These are phyloP conservation scores for Halophytophthora batemanensis DNA, from an alignment of 352 stramenopile genomes.

Conservation along the genomic window DNA sequence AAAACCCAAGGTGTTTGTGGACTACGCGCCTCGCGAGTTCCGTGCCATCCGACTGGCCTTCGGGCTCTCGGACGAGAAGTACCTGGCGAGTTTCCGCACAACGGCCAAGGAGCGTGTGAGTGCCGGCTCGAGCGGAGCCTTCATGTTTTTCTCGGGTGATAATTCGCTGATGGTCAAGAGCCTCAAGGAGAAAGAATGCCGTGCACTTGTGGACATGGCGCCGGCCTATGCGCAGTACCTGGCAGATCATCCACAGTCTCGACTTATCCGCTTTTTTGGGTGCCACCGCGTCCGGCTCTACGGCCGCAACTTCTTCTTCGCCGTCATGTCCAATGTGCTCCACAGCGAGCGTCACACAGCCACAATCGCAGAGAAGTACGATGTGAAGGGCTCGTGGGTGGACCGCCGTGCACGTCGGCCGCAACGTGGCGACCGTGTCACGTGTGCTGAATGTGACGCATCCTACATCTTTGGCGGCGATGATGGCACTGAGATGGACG, in stretches of 20 bases:
- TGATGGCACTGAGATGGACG: too few species aligned
- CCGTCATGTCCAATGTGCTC: slow-evolving; percentile 92
- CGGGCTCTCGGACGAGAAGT: slow-evolving; percentile 63
- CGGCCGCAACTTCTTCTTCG: slow-evolving; percentile 91
- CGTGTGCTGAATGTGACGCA: slow-evolving; percentile 84
- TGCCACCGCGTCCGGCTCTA: slow-evolving; percentile 88
- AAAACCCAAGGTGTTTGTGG: slow-evolving; percentile 72
- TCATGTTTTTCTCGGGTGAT: slow-evolving; percentile 91
- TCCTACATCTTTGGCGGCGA: slow-evolving; percentile 86
- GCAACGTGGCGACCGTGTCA: slow-evolving; percentile 72
- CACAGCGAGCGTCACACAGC: slow-evolving; percentile 62
- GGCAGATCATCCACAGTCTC: slow-evolving; percentile 58
- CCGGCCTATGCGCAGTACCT: slow-evolving; percentile 87
- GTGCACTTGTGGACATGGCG: slow-evolving; percentile 82
- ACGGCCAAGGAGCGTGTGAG: slow-evolving; percentile 88
- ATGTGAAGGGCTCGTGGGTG: slow-evolving; percentile 91
- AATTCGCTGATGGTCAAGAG: slow-evolving; percentile 91
- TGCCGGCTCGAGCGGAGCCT: slow-evolving; percentile 88
- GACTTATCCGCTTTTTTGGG: slow-evolving; percentile 89
- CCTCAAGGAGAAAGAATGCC: slow-evolving; percentile 76
- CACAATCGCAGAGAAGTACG: slow-evolving; percentile 89
- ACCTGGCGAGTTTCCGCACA: slow-evolving; percentile 70
- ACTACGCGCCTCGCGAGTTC: slow-evolving; percentile 72
- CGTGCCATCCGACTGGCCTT: slow-evolving; percentile 55
- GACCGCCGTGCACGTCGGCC: slow-evolving; percentile 84